A percentile compares a stretch with the other conserved stretches of the same genome.
Evolutionary conservation across 768 basidiomycete species (phyloP).

Genomic region (Tylopilus sp.): DNA sequence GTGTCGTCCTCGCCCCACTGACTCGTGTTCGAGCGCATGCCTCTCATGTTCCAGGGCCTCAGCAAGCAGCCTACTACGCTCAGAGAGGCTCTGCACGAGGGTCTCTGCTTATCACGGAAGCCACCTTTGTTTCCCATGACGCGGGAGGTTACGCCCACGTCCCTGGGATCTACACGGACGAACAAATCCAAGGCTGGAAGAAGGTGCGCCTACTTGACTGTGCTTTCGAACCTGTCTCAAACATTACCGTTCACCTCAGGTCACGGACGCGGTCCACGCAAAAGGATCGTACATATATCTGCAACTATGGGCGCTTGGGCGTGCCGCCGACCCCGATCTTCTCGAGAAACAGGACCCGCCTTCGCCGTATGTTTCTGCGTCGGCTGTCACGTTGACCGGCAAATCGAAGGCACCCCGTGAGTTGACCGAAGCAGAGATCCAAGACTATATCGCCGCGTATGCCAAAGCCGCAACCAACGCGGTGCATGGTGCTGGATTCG

Average conservation of each 20-base stretch:
- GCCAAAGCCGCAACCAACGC: not conserved
- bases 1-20: not conserved
- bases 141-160: not conserved
- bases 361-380: not conserved
- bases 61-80: conserved; percentile 42
- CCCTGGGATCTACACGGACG: not conserved
- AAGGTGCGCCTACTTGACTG: not conserved
- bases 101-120: conserved; percentile 56
- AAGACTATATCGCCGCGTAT: not conserved
- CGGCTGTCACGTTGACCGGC: not conserved
- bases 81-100: conserved; percentile 47
- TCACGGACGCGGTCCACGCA: not conserved
- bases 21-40: conserved; percentile 5
- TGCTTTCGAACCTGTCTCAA: not conserved
- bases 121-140: conserved; percentile 40
- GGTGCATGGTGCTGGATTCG: not conserved
- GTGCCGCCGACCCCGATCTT: not conserved
- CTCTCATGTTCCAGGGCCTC: conserved; percentile 36
- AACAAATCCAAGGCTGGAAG: not conserved
- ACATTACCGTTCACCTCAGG: not conserved
- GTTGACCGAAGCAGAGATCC: not conserved
- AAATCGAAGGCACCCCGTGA: not conserved
- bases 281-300: not conserved
- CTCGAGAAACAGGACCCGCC: not conserved
- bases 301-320: not conserved